These are phyloP conservation scores for Earliella scabrosa DNA, from an alignment of 1,284 basidiomycete species.

Conservation along the genomic window DNA sequence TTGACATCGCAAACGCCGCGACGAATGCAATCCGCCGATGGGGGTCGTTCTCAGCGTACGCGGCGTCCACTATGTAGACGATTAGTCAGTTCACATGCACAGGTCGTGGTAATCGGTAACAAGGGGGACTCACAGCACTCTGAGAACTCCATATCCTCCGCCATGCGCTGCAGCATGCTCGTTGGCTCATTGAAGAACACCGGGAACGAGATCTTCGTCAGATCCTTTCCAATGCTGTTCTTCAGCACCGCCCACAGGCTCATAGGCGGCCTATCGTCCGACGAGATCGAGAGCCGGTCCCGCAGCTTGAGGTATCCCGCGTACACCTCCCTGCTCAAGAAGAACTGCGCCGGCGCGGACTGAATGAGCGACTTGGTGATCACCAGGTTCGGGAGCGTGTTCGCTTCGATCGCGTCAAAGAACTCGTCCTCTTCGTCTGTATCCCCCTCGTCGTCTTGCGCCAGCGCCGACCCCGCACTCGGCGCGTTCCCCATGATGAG, in stretches of 20 bases:
- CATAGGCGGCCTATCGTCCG: constrained; percentile 87
- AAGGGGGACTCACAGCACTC: constrained; percentile 83
- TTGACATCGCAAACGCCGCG: constrained; percentile 97
- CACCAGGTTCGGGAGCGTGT: constrained; percentile 75
- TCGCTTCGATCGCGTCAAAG: constrained; percentile 94
- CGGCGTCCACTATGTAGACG: constrained; percentile 74
- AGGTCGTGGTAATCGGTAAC: too few relatives aligned
- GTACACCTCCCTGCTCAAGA: constrained; percentile 59
- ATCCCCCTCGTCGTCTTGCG: constrained; percentile 49
- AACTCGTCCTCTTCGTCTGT: constrained; percentile 97
- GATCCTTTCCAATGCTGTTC: constrained; percentile 95
- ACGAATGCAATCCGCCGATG: constrained; percentile 90
- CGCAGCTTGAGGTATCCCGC: constrained; percentile 75
- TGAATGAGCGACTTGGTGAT: constrained; percentile 63
- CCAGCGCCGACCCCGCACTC: neutral
- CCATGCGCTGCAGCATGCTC: constrained; percentile 92
- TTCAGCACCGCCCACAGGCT: constrained; percentile 97
- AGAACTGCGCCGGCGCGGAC: constrained; percentile 18
- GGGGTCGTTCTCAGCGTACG: constrained; percentile 78
- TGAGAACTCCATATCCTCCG: constrained; percentile 96
- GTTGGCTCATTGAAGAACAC: constrained; percentile 97
- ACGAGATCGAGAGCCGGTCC: constrained; percentile 67
- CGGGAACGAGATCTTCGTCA: constrained; percentile 96
- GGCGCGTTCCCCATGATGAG: constrained; percentile 21
- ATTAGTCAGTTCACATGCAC: too few relatives aligned